These are phyloP conservation scores for Wickerhamomyces kurtzmanii DNA, from an alignment of 805 yeast species.

Conservation along the genomic window DNA sequence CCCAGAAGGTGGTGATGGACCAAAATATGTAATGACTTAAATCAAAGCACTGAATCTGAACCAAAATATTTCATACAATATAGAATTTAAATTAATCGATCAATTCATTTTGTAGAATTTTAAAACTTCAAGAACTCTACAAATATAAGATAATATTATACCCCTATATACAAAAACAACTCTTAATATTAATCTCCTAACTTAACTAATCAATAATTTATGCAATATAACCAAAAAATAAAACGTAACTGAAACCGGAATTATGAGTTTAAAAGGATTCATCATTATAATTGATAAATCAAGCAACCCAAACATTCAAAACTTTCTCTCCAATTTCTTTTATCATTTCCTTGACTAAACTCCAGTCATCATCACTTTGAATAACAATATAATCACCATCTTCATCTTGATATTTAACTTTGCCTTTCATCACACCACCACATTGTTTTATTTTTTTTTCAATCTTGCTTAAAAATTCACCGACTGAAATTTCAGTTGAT, in stretches of 20 bases:
- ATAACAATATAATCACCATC: slow-evolving; percentile 90
- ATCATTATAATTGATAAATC: slow-evolving; percentile 2
- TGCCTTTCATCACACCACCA: slow-evolving; percentile 35
- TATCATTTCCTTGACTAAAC: slow-evolving; percentile 67
- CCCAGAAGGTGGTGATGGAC: slow-evolving; percentile 99
- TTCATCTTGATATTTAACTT: slow-evolving; percentile 82
- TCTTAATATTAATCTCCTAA: background rate
- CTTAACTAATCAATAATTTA: background rate
- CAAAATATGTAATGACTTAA: slow-evolving; percentile 82
- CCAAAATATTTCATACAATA: no score
- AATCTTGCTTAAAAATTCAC: slow-evolving; percentile 46
- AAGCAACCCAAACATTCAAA: slow-evolving; percentile 30
- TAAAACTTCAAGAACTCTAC: no score
- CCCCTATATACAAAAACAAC: background rate
- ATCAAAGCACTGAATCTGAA: no score
- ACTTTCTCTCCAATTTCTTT: slow-evolving; percentile 40
- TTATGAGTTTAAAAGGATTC: slow-evolving; percentile 1
- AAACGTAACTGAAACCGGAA: no score
- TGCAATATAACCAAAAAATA: slow-evolving; percentile 1
- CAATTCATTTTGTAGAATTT: no score
- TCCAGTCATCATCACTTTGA: slow-evolving; percentile 83
- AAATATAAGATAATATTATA: no score
- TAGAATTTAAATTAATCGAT: no score
- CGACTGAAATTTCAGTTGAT: slow-evolving; percentile 37
- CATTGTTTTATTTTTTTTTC: slow-evolving; percentile 45